Percentiles rank a stretch among this genome's conserved stretches.
Evolutionary conservation across 2,329 filamentous ascomycete genomes (phyloP).

Genomic region (Paecilomyces variotii): DNA sequence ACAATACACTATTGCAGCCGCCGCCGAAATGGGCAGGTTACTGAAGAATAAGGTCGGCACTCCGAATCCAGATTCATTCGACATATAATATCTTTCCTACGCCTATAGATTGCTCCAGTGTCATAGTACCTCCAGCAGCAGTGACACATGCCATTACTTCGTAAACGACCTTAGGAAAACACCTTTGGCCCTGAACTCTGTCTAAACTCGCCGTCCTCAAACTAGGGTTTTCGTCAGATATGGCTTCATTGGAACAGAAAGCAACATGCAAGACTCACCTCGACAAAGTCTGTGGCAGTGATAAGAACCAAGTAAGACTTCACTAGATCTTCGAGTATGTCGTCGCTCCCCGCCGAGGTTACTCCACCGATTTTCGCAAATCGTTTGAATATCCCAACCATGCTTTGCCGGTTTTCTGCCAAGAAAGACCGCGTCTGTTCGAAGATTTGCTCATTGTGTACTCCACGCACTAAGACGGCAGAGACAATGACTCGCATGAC

Average conservation of each 20-base stretch:
- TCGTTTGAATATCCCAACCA: constrained; percentile 84
- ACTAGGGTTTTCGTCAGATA: constrained; percentile 14
- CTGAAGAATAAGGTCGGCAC: not conserved
- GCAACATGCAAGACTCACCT: constrained; percentile 51
- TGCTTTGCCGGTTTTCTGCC: constrained; percentile 70
- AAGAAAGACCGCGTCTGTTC: constrained; percentile 74
- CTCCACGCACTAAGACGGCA: constrained; percentile 70
- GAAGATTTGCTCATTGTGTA: constrained; percentile 66
- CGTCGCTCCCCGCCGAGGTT: constrained; percentile 42
- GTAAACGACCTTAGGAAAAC: constrained; percentile 21
- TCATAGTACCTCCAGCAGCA: constrained; percentile 4
- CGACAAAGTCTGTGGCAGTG: constrained; percentile 71
- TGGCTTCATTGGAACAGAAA: not conserved
- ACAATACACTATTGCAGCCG: not conserved
- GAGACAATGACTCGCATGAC: constrained; percentile 75
- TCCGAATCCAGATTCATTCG: constrained; percentile 1
- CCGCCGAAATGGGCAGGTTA: not conserved
- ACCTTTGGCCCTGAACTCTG: constrained; percentile 20
- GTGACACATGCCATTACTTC: not conserved
- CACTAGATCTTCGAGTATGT: constrained; percentile 66
- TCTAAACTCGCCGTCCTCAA: constrained; percentile 33
- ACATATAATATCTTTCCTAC: constrained; percentile 5
- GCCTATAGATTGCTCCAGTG: constrained; percentile 1
- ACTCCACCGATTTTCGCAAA: constrained; percentile 65
- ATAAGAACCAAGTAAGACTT: constrained; percentile 81